A percentile compares a stretch with the other conserved stretches of the same genome.
These are phyloP conservation scores for Phallus indusiatus DNA, from an alignment of 768 basidiomycete species.

Conservation along the genomic window DNA sequence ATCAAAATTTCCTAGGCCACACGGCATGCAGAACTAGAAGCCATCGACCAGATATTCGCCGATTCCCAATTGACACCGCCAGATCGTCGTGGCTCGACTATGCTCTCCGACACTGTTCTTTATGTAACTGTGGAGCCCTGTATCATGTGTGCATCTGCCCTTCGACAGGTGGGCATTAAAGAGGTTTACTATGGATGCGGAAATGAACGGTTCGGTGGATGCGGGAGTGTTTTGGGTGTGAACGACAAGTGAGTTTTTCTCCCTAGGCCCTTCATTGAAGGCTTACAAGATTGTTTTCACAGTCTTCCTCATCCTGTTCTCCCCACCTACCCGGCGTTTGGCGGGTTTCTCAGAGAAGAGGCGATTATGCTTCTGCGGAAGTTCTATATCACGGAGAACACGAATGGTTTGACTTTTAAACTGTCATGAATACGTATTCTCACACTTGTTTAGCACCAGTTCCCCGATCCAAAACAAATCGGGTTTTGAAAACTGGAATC, in stretches of 20 bases:
- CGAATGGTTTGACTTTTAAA: constrained; percentile 54
- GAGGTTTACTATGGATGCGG: constrained; percentile 88
- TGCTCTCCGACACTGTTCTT: constrained; percentile 64
- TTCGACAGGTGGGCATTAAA: constrained; percentile 87
- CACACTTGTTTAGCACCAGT: constrained; percentile 54
- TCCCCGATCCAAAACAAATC: constrained; percentile 79
- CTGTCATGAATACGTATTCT: neutral
- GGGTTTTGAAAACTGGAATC: constrained; percentile 81
- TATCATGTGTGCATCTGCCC: constrained; percentile 96
- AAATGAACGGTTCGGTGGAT: constrained; percentile 95
- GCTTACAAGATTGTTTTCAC: neutral
- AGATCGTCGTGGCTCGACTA: neutral
- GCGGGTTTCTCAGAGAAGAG: constrained; percentile 72
- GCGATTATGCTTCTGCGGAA: constrained; percentile 79
- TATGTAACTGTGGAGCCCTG: constrained; percentile 99
- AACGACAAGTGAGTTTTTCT: constrained; percentile 51
- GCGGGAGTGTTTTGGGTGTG: constrained; percentile 87
- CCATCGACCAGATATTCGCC: constrained; percentile 79
- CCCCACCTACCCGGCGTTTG: constrained; percentile 61
- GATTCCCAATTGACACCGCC: constrained; percentile 51
- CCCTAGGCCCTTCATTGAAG: neutral
- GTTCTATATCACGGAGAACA: constrained; percentile 91
- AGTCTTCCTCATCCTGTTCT: constrained; percentile 69
- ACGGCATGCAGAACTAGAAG: constrained; percentile 94
- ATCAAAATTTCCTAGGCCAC: constrained; percentile 55